Evolutionary conservation across 805 yeast species (phyloP).

Genomic region (Pichia rugopelliculosa): DNA sequence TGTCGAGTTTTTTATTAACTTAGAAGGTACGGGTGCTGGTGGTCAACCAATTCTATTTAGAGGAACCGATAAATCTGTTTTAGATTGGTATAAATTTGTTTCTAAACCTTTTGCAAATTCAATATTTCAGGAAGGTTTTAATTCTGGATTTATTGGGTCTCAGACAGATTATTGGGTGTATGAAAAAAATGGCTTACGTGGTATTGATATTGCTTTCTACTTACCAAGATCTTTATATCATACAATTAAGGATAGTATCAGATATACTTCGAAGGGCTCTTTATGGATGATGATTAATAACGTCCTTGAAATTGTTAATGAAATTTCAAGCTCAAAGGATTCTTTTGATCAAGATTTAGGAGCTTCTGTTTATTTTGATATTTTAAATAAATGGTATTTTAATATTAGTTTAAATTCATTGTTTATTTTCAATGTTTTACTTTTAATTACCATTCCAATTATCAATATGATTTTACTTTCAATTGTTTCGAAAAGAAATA

Average conservation of each 20-base stretch:
- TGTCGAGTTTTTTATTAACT: slow-evolving; percentile 61
- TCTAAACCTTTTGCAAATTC: slow-evolving; percentile 72
- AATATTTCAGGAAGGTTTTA: slow-evolving; percentile 77
- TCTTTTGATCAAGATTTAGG: slow-evolving; percentile 15
- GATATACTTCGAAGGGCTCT: slow-evolving; percentile 56
- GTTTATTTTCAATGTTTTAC: slow-evolving; percentile 42
- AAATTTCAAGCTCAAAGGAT: slow-evolving; percentile 32
- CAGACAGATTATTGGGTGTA: slow-evolving; percentile 85
- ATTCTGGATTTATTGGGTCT: slow-evolving; percentile 59
- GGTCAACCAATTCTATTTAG: slow-evolving; percentile 77
- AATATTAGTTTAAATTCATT: slow-evolving; percentile 44
- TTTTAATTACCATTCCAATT: slow-evolving; percentile 51
- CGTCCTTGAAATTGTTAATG: slow-evolving; percentile 50
- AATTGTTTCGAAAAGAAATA: slow-evolving; percentile 38
- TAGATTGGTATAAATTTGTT: slow-evolving; percentile 45
- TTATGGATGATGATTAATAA: slow-evolving; percentile 80
- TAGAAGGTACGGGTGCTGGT: slow-evolving; percentile 93
- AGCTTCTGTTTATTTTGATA: slow-evolving; percentile 57
- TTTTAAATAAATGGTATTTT: slow-evolving; percentile 51
- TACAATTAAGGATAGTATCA: slow-evolving; percentile 64
- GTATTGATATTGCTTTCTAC: slow-evolving; percentile 85
- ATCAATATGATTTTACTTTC: slow-evolving; percentile 39
- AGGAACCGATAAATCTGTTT: slow-evolving; percentile 71
- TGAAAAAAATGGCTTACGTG: slow-evolving; percentile 59
- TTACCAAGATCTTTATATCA: slow-evolving; percentile 82